These are phyloP conservation scores for Botryotinia narcissicola DNA, from an alignment of 2,329 filamentous ascomycete genomes.

Conservation along the genomic window DNA sequence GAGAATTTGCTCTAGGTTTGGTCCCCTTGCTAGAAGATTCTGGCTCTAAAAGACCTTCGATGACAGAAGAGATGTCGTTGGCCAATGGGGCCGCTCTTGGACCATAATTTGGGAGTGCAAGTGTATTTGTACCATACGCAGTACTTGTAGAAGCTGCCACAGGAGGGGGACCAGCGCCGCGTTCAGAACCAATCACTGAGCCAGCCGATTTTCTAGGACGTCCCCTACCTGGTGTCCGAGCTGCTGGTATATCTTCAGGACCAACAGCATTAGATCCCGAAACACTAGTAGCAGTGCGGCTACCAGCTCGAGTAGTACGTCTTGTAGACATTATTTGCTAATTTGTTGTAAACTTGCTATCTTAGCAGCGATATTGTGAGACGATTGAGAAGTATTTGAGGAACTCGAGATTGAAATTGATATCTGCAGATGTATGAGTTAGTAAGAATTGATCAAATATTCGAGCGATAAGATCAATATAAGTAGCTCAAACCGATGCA, in stretches of 20 bases:
- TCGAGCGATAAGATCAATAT: not conserved
- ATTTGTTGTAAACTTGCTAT: not conserved
- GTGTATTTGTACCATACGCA: slow-evolving; percentile 35
- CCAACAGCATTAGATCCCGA: slow-evolving; percentile 25
- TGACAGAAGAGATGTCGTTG: slow-evolving; percentile 26
- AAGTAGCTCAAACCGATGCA: not conserved
- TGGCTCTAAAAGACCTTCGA: slow-evolving; percentile 27
- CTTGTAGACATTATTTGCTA: slow-evolving; percentile 31
- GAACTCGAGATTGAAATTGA: not conserved
- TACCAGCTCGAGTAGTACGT: slow-evolving; percentile 30
- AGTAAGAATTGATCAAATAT: not conserved
- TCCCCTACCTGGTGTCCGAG: slow-evolving; percentile 21
- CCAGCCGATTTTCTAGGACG: slow-evolving; percentile 11
- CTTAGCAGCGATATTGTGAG: not conserved
- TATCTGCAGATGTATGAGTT: slow-evolving; percentile 8
- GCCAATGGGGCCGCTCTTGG: slow-evolving; percentile 20
- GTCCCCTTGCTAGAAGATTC: not conserved
- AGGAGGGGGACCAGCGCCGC: slow-evolving; percentile 24
- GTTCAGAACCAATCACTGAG: slow-evolving; percentile 1
- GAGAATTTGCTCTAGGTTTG: not conserved
- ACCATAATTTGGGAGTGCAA: slow-evolving; percentile 22
- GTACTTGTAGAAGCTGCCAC: slow-evolving; percentile 30
- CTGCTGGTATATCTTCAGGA: slow-evolving; percentile 26
- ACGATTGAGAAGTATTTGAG: not conserved
- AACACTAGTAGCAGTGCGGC: slow-evolving; percentile 29